These are phyloP conservation scores for Haplographium delicatum DNA, from an alignment of 495 filamentous ascomycete species.

Conservation along the genomic window DNA sequence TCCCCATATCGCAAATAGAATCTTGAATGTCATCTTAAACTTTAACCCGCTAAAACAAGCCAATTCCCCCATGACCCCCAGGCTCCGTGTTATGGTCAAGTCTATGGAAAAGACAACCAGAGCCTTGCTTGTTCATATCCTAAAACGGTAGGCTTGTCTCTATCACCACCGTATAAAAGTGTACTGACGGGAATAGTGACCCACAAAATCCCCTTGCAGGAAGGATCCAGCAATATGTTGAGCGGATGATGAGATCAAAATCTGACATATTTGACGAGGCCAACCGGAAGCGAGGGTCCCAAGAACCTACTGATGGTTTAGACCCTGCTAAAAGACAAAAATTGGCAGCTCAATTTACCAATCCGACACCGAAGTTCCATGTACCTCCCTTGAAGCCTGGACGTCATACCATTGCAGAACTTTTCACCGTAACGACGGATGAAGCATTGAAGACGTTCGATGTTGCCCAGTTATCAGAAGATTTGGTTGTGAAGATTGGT, in stretches of 20 bases:
- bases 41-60: conserved; percentile 86
- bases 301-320: conserved; percentile 61
- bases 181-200: conserved; percentile 47
- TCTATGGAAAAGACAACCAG: conserved; percentile 92
- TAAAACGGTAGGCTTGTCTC: conserved; percentile 55
- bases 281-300: conserved; percentile 65
- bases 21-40: conserved; percentile 75
- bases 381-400: conserved; percentile 66
- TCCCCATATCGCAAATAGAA: conserved; percentile 74
- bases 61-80: conserved; percentile 69
- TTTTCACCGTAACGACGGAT: conserved; percentile 81
- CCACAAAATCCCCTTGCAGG: conserved; percentile 58
- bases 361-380: conserved; percentile 39
- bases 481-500: conserved; percentile 70
- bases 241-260: conserved; percentile 67
- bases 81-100: conserved; percentile 72
- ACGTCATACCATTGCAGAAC: conserved; percentile 66
- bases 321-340: conserved; percentile 67
- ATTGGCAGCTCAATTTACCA: conserved; percentile 50
- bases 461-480: conserved; percentile 66
- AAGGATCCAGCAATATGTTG: conserved; percentile 77
- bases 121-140: conserved; percentile 71
- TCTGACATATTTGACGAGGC: conserved; percentile 71
- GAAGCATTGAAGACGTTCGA: conserved; percentile 70
- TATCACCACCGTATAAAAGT: neutral